Conservation (phyloP, 257 asterid genomes). For the Penstemon barbatus region DNA sequence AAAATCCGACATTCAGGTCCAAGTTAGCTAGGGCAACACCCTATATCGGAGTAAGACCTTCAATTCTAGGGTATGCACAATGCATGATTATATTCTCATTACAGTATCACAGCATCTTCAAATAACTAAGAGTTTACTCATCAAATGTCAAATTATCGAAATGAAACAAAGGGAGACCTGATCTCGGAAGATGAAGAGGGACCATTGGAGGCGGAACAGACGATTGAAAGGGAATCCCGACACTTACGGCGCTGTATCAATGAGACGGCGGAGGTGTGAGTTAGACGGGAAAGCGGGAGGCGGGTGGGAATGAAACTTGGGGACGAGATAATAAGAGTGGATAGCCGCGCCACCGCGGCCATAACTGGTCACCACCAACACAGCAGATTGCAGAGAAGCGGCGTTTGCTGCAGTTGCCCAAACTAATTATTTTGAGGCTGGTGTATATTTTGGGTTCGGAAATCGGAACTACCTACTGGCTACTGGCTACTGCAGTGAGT, state of each 20-base stretch:
- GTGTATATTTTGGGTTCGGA: slow-evolving; percentile 8
- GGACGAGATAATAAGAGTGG: slow-evolving; percentile 22
- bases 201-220: slow-evolving; percentile 54
- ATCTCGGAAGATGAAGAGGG: slow-evolving; percentile 53
- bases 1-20: too few species aligned
- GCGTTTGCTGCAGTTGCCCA: slow-evolving; percentile 8
- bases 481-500: too few species aligned
- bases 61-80: too few species aligned
- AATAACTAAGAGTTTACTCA: too few species aligned
- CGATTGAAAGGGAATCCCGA: slow-evolving; percentile 28
- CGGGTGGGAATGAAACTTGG: slow-evolving; percentile 33
- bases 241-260: slow-evolving; percentile 29
- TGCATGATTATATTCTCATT: too few species aligned
- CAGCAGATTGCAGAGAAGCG: slow-evolving; percentile 12
- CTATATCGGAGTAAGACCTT: too few species aligned
- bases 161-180: slow-evolving; percentile 33
- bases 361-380: slow-evolving; percentile 28
- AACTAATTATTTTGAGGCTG: slow-evolving; percentile 25
- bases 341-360: slow-evolving; percentile 52
- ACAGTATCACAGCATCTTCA: too few species aligned
- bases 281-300: slow-evolving; percentile 22
- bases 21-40: too few species aligned
- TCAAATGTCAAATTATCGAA: not conserved
- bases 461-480: not conserved
- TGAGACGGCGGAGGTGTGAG: slow-evolving; percentile 27